phyloP scores from a whole-genome alignment of 2,329 filamentous ascomycete genomes.

The Botrytis porri region DNA sequence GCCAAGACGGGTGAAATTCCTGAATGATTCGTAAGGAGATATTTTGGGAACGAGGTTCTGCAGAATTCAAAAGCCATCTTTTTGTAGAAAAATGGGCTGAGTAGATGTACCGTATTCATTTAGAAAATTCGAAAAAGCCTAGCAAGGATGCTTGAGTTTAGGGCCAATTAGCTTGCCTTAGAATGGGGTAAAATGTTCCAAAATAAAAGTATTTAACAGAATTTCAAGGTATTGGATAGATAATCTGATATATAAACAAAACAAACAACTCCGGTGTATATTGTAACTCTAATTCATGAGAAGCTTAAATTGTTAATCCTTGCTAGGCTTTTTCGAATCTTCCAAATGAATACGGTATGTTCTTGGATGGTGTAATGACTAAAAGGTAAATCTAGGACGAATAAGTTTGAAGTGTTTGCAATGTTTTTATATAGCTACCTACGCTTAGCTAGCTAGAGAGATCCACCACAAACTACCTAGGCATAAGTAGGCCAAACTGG shows the following conservation, averaged over 20 bases:
- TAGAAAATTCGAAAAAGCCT: too few relatives aligned
- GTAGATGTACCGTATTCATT: too few relatives aligned
- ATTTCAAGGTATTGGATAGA: too few relatives aligned
- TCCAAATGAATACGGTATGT: neutral
- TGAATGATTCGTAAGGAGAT: neutral
- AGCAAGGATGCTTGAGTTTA: too few relatives aligned
- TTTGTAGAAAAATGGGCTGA: neutral
- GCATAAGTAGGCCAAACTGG: constrained; percentile 27
- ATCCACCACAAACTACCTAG: neutral
- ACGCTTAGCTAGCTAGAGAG: neutral
- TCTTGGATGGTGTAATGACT: neutral
- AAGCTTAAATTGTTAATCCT: too few relatives aligned
- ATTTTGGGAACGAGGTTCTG: neutral
- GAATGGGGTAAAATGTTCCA: too few relatives aligned
- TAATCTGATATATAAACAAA: too few relatives aligned
- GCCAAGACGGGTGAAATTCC: neutral
- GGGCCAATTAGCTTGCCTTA: too few relatives aligned
- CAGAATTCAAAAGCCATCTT: neutral
- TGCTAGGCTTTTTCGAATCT: too few relatives aligned
- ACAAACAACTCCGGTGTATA: too few relatives aligned
- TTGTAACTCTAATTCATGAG: too few relatives aligned
- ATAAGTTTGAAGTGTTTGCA: neutral
- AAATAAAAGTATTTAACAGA: too few relatives aligned
- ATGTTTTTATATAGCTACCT: neutral
- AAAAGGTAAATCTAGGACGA: neutral